Base-by-base conservation (phyloP, 1,284 basidiomycete genomes). In the Apiotrichum akiyoshidainum region DNA sequence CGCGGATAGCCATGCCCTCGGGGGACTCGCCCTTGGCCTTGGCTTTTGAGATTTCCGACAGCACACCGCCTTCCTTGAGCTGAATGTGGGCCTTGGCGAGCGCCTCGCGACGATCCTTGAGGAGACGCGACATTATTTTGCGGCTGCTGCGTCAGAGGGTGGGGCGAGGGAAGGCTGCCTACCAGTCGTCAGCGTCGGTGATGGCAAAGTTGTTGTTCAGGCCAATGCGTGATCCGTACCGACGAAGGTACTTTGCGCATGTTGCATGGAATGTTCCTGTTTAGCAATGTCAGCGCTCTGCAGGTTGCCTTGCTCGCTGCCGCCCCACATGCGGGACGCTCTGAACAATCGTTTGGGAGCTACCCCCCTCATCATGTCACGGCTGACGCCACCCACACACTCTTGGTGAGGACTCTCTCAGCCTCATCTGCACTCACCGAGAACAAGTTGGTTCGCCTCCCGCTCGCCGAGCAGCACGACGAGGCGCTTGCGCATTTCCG, bases 131-230 rank as follows among this genome's bases (percentile, higher is more conserved):
- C 56, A 93, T 80, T 37, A 90, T 83, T 76, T 88, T 90, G 77
- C 88, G 88, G 76, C 88, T 89, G 65, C 2, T 33, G 40, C 53
- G 57, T 34, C 48, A 22, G 49, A 19, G n/a, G 19, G 11, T 22
- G 4, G 34, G 17, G 31, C n/a, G 40, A 26, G 45, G 41, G 12
- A 17, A n/a, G n/a, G n/a, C 55, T 11, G 68, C 82, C 52, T 54
- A 89, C 89, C 87, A 87, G 76, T 92, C 91, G 45, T 90, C 88
- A 0, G 86, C 81, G 71, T 93, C 90, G 61, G 88, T 87, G 46
- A 94, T 87, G 12, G 88, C 86, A 68, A 94, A 95, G 73, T 90
- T 92, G 56, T 81, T 83, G 48, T 83, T 80, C 2, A 94, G 73
- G 0, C 82, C 83, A 52, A 91, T 85, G 1, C 81, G 70, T 21